Conservation (phyloP, 345 rosid species). For the Eucalyptus marginata region DNA sequence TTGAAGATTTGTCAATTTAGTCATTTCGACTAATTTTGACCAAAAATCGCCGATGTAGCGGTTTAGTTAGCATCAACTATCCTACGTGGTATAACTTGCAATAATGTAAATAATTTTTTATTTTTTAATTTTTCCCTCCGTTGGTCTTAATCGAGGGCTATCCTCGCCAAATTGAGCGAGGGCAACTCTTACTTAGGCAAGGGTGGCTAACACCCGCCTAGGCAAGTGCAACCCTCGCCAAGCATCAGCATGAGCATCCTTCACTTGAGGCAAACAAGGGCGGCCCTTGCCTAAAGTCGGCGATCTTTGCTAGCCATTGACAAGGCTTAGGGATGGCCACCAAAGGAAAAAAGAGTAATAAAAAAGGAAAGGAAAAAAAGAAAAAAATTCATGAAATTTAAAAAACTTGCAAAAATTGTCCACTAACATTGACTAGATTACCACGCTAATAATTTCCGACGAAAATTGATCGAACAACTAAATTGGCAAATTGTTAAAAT, state of each 20-base stretch:
- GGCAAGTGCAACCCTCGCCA: neutral
- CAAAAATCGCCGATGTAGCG: fast-evolving
- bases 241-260: neutral
- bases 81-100: neutral
- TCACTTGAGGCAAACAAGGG: neutral
- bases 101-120: fast-evolving
- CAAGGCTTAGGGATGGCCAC: too few species aligned
- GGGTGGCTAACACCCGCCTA: fast-evolving
- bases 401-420: neutral
- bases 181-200: neutral
- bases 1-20: neutral
- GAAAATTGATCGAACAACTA: too few species aligned
- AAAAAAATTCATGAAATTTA: neutral
- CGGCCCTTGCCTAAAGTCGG: neutral
- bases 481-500: neutral
- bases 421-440: neutral
- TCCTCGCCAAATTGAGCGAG: neutral
- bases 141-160: fast-evolving
- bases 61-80: neutral
- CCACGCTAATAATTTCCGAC: fast-evolving
- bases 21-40: fast-evolving
- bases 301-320: neutral
- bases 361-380: fast-evolving
- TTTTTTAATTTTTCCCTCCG: fast-evolving
- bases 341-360: too few species aligned